Evolutionary conservation across 306 rosid species (phyloP).

Genomic region (Sicyos edulis): DNA sequence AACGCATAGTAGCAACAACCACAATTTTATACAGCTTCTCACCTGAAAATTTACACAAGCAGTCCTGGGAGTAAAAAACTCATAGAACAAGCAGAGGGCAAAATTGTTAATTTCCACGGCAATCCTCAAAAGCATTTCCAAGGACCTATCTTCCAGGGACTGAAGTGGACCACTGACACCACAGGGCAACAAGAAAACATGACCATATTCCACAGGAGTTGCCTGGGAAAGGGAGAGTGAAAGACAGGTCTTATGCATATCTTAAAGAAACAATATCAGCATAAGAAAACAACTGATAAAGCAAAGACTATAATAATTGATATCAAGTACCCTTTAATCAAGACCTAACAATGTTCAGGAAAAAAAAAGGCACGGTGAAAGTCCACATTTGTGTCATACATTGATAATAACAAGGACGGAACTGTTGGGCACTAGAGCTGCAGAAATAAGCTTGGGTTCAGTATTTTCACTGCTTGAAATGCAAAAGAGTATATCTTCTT

Average conservation of each 20-base stretch:
- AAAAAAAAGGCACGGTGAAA: background rate
- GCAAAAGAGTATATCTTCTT: constrained; percentile 30
- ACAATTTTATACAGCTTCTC: background rate
- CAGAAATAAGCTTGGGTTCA: constrained; percentile 29
- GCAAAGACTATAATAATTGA: background rate
- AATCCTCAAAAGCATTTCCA: constrained; percentile 31
- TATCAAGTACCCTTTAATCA: background rate
- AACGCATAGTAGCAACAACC: background rate
- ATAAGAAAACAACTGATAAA: background rate
- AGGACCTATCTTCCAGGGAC: constrained; percentile 25
- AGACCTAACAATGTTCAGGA: background rate
- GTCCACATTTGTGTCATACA: constrained; percentile 24
- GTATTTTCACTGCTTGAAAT: constrained; percentile 26
- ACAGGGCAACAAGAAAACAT: constrained; percentile 34
- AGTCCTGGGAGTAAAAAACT: constrained; percentile 23
- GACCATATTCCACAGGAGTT: constrained; percentile 39
- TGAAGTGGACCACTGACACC: constrained; percentile 21
- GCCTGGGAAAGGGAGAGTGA: constrained; percentile 19
- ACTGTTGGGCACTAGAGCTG: constrained; percentile 29
- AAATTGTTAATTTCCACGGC: constrained; percentile 36
- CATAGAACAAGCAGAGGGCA: constrained; percentile 35
- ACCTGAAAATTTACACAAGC: constrained; percentile 36
- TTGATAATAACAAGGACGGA: constrained; percentile 28
- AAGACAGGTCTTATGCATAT: background rate
- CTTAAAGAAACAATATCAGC: background rate